phyloP scores from a whole-genome alignment of 306 rosid species.

The cucumber (Cucumis sativus) region DNA sequence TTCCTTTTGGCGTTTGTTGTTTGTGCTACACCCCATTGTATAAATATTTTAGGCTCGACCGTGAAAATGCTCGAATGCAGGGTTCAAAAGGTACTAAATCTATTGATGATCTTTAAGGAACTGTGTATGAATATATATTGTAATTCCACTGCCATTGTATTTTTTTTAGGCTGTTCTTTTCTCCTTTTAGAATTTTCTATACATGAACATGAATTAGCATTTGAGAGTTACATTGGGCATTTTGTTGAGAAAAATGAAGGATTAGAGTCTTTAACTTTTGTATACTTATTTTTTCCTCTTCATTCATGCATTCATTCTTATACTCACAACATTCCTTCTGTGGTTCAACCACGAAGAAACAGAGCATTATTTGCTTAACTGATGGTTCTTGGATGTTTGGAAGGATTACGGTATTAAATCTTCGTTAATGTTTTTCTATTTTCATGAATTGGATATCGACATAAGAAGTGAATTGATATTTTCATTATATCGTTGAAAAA shows the following conservation, averaged over 20 bases:
- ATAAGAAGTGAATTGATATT: no score
- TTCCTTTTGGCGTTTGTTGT: slow-evolving; percentile 89
- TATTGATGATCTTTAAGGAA: slow-evolving; percentile 10
- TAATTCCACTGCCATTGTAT: not conserved
- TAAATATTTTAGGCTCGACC: slow-evolving; percentile 48
- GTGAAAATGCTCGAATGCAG: slow-evolving; percentile 28
- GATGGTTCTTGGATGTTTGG: not conserved
- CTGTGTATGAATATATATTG: not conserved
- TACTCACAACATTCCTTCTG: not conserved
- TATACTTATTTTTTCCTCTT: not conserved
- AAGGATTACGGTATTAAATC: no score
- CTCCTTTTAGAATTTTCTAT: not conserved
- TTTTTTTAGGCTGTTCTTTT: not conserved
- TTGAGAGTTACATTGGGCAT: not conserved
- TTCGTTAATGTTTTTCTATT: no score
- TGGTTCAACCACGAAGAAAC: not conserved
- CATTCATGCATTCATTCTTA: not conserved
- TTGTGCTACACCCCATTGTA: slow-evolving; percentile 83
- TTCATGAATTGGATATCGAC: no score
- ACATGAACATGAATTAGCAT: not conserved
- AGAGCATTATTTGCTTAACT: not conserved
- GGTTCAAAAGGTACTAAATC: slow-evolving; percentile 26
- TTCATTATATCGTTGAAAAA: no score
- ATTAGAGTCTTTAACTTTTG: not conserved
- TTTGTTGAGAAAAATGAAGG: not conserved